Conservation (phyloP, 2,329 filamentous ascomycete genomes). For the Coniochaeta pulveracea region DNA sequence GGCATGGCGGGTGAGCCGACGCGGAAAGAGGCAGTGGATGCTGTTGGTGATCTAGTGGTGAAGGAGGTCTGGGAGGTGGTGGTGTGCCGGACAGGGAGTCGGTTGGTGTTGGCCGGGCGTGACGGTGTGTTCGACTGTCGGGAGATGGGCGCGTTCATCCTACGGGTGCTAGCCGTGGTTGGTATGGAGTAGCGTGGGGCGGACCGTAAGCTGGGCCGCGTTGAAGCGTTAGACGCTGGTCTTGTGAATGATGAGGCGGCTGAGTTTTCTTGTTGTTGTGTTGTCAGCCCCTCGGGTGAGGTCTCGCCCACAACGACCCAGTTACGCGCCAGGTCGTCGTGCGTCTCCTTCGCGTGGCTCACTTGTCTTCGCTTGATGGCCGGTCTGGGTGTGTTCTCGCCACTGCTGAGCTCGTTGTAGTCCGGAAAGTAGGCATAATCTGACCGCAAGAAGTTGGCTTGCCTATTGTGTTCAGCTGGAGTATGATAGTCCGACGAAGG, state of each 20-base stretch:
- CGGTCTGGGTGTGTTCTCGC: slow-evolving; percentile 30
- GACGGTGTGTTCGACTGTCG: slow-evolving; percentile 19
- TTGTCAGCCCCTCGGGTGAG: slow-evolving; percentile 5
- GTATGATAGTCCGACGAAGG: slow-evolving; percentile 11
- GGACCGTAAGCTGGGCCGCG: slow-evolving; percentile 6
- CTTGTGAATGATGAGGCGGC: slow-evolving; percentile 6
- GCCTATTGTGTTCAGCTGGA: slow-evolving; percentile 9
- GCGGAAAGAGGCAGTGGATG: no score
- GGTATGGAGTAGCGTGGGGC: slow-evolving; percentile 7
- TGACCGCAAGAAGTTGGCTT: slow-evolving; percentile 19
- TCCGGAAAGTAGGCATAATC: slow-evolving; percentile 21
- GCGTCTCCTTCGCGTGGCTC: slow-evolving; percentile 27
- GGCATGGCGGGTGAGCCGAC: slow-evolving; percentile 30
- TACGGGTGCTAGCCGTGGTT: slow-evolving; percentile 20
- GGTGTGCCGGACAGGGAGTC: neutral
- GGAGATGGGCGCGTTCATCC: slow-evolving; percentile 31
- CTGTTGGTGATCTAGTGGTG: slow-evolving; percentile 31
- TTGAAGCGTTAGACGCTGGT: slow-evolving; percentile 10
- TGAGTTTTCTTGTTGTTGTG: slow-evolving; percentile 11
- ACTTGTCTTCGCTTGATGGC: slow-evolving; percentile 44
- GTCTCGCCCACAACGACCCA: slow-evolving; percentile 57
- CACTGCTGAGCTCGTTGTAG: slow-evolving; percentile 18
- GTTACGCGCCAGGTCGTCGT: slow-evolving; percentile 50
- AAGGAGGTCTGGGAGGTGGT: slow-evolving; percentile 9
- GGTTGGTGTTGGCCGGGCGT: neutral